These are phyloP conservation scores for Penicillium sp. DNA, from an alignment of 2,329 filamentous ascomycete species.

Conservation along the genomic window DNA sequence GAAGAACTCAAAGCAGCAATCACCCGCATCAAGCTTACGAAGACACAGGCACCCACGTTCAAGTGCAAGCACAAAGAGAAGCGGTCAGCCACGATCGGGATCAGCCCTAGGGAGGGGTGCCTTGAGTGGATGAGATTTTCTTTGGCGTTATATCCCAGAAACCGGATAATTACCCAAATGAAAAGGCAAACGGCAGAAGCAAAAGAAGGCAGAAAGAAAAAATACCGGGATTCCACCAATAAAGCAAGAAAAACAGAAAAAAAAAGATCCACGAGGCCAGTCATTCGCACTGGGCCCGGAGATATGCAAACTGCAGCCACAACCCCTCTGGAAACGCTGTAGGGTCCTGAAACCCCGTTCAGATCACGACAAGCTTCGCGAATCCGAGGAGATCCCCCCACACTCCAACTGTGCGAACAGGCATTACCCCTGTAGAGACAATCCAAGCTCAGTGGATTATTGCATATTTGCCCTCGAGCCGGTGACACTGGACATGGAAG, in stretches of 20 bases:
- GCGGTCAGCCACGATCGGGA: constrained; percentile 11
- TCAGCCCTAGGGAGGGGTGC: constrained; percentile 4
- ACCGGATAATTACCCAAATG: not conserved
- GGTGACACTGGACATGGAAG: not conserved
- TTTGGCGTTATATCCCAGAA: not conserved
- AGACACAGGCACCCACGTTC: not conserved
- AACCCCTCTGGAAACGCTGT: not conserved
- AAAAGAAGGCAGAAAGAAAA: not conserved
- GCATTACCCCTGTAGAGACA: constrained; percentile 7
- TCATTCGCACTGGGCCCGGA: not conserved
- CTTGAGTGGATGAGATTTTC: constrained; percentile 1
- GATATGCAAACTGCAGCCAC: constrained; percentile 7
- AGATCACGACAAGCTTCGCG: constrained; percentile 11
- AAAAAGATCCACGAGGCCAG: not conserved
- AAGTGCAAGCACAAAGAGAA: constrained; percentile 1
- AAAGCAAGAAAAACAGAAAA: not conserved
- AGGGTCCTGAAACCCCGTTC: constrained; percentile 4
- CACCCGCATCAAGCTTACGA: constrained; percentile 8
- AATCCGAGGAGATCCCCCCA: constrained; percentile 8
- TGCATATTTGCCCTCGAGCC: not conserved
- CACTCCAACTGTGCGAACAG: not conserved
- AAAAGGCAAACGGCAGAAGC: too few relatives aligned
- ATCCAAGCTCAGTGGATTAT: constrained; percentile 3
- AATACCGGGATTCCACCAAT: not conserved
- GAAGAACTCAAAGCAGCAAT: not conserved